A percentile compares a stretch with the other conserved stretches of the same genome.
phyloP scores from a whole-genome alignment of 2,329 filamentous ascomycete species.

The Fusarium chaquense region DNA sequence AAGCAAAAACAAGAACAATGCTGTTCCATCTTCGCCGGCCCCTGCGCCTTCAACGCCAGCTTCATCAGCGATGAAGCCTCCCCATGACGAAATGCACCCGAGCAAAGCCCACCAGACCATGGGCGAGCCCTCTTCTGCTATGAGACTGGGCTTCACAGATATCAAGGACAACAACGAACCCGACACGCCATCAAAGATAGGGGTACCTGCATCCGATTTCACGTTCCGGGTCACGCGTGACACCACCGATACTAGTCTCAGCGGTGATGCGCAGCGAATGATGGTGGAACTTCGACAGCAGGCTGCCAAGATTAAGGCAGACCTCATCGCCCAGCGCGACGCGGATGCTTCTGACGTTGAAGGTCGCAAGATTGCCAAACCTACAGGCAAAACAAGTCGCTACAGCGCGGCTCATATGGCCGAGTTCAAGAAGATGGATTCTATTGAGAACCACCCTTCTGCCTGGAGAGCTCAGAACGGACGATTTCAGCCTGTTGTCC shows the following conservation, averaged over 20 bases:
- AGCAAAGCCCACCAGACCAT: conserved; percentile 82
- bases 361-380: conserved; percentile 79
- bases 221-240: conserved; percentile 75
- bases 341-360: conserved; percentile 62
- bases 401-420: conserved; percentile 89
- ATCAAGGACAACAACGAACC: conserved; percentile 68
- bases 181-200: conserved; percentile 73
- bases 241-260: conserved; percentile 64
- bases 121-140: conserved; percentile 81
- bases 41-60: conserved; percentile 69
- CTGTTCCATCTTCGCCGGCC: conserved; percentile 53
- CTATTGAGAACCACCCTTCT: conserved; percentile 87
- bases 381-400: conserved; percentile 81
- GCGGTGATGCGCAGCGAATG: conserved; percentile 70
- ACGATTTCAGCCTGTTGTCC: conserved; percentile 62
- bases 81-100: conserved; percentile 89
- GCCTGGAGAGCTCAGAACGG: conserved; percentile 73
- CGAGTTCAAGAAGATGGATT: conserved; percentile 98
- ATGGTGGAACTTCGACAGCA: conserved; percentile 79
- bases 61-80: conserved; percentile 74
- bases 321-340: conserved; percentile 72
- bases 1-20: conserved; percentile 45
- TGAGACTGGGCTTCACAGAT: conserved; percentile 84
- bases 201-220: conserved; percentile 69
- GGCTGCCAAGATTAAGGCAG: conserved; percentile 76